Evolutionary conservation across 192 early-diverging fungal species (phyloP).

Genomic region (Coemansia reversa): DNA sequence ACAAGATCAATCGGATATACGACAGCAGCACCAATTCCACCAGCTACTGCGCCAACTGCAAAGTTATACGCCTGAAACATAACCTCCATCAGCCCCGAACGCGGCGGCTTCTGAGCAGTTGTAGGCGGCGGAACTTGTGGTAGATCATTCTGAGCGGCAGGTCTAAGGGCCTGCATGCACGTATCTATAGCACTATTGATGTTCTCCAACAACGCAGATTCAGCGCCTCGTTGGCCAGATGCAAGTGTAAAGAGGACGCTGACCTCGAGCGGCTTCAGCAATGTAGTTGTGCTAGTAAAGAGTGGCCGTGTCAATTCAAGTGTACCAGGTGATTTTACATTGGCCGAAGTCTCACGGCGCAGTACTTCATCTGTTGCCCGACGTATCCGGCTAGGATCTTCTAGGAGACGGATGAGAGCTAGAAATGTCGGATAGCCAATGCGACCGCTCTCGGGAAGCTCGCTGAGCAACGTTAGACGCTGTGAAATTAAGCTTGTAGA

Average conservation of each 20-base stretch:
- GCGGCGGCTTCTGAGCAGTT: not conserved
- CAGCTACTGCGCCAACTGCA: constrained; percentile 82
- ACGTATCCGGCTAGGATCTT: constrained; percentile 41
- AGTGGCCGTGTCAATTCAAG: constrained; percentile 13
- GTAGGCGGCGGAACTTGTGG: constrained; percentile 6
- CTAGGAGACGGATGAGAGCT: constrained; percentile 49
- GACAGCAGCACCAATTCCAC: constrained; percentile 89
- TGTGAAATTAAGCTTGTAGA: constrained; percentile 18
- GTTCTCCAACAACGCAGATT: constrained; percentile 19
- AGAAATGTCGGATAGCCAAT: constrained; percentile 59
- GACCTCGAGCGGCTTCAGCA: constrained; percentile 53
- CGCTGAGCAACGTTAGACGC: constrained; percentile 43
- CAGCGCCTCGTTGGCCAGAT: constrained; percentile 20
- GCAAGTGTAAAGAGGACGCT: constrained; percentile 49
- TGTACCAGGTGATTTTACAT: constrained; percentile 7
- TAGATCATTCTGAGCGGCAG: constrained; percentile 15
- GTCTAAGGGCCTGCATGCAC: constrained; percentile 30
- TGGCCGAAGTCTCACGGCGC: constrained; percentile 10
- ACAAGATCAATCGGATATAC: constrained; percentile 98
- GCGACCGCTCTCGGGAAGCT: constrained; percentile 15
- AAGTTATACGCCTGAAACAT: constrained; percentile 70
- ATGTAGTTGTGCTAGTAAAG: constrained; percentile 16
- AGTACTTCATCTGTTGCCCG: constrained; percentile 45
- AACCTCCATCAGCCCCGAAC: constrained; percentile 41
- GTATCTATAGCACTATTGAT: constrained; percentile 21